These are phyloP conservation scores for Babesia caballi DNA, from an alignment of 169 alveolate genomes.

Conservation along the genomic window DNA sequence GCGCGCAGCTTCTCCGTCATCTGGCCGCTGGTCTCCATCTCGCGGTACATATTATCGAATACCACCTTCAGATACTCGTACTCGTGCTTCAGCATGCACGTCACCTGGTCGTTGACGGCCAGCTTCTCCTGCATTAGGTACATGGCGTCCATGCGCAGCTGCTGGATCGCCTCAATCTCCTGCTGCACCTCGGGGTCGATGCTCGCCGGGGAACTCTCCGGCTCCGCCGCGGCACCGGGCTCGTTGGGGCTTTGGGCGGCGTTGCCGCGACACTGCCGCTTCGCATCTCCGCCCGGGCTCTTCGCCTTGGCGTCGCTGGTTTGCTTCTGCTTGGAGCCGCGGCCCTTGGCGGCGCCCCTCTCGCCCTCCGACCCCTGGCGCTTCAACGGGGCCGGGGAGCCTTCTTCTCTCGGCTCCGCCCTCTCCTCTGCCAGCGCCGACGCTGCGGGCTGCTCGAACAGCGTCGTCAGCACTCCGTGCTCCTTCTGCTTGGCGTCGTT, in stretches of 20 bases:
- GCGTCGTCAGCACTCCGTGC: not conserved
- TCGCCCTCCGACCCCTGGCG: conserved; percentile 15
- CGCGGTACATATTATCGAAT: conserved; percentile 68
- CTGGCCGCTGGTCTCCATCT: conserved; percentile 76
- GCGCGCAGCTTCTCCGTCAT: conserved; percentile 56
- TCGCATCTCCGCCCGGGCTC: not conserved
- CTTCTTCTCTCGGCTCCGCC: not conserved
- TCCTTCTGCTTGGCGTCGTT: conserved; percentile 42
- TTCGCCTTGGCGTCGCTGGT: not conserved
- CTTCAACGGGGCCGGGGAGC: not conserved
- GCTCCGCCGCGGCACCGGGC: not conserved
- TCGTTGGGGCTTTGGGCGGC: not conserved
- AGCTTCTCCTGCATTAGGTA: conserved; percentile 69
- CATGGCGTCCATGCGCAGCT: conserved; percentile 64
- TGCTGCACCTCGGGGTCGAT: not conserved
- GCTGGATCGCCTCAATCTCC: conserved; percentile 55
- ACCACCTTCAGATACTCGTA: conserved; percentile 69
- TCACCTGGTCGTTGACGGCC: conserved; percentile 70
- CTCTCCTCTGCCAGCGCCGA: not conserved
- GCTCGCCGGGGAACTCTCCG: not conserved
- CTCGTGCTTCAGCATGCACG: conserved; percentile 69
- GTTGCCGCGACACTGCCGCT: not conserved
- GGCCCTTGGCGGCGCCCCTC: conserved; percentile 14
- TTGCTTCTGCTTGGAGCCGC: conserved; percentile 8
- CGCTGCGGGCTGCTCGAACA: not conserved